Evolutionary conservation across 768 basidiomycete genomes (phyloP).

Genomic region (Lyophyllum atratum): DNA sequence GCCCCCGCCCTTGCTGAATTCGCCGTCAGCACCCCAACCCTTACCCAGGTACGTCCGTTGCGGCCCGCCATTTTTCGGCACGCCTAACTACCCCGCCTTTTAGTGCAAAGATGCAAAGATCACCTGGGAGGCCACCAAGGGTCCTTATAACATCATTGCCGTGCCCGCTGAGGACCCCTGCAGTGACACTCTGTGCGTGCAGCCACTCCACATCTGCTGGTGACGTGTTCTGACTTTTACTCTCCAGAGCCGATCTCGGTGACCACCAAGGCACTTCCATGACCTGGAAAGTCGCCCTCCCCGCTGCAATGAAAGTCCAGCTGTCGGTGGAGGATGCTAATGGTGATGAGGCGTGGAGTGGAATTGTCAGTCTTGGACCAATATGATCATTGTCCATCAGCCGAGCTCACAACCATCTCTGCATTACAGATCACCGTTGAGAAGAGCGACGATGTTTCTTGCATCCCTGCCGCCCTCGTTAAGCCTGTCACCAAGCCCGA

Average conservation of each 20-base stretch:
- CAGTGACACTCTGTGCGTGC: constrained; percentile 57
- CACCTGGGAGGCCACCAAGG: constrained; percentile 48
- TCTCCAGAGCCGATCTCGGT: constrained; percentile 57
- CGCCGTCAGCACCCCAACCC: constrained; percentile 47
- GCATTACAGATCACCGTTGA: constrained; percentile 39
- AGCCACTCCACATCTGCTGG: background rate
- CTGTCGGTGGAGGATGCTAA: constrained; percentile 55
- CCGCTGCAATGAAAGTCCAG: constrained; percentile 48
- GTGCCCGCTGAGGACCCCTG: constrained; percentile 58
- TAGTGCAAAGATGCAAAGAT: constrained; percentile 57
- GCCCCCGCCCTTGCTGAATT: constrained; percentile 58
- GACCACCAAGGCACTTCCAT: constrained; percentile 47
- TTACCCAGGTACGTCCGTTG: constrained; percentile 54
- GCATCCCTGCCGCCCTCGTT: constrained; percentile 26
- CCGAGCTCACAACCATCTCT: background rate
- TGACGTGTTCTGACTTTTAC: background rate
- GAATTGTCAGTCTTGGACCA: constrained; percentile 41
- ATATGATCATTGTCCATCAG: constrained; percentile 12
- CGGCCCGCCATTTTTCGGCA: constrained; percentile 1
- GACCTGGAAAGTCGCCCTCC: constrained; percentile 47
- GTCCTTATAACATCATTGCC: constrained; percentile 62
- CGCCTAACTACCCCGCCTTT: constrained; percentile 1
- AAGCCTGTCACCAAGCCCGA: constrained; percentile 14
- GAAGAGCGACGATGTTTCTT: constrained; percentile 38
- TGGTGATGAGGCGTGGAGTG: constrained; percentile 70